Percentiles rank a stretch among this genome's conserved stretches.
These are phyloP conservation scores for Kodamaea arcana DNA, from an alignment of 1,139 yeast genomes.

Conservation along the genomic window DNA sequence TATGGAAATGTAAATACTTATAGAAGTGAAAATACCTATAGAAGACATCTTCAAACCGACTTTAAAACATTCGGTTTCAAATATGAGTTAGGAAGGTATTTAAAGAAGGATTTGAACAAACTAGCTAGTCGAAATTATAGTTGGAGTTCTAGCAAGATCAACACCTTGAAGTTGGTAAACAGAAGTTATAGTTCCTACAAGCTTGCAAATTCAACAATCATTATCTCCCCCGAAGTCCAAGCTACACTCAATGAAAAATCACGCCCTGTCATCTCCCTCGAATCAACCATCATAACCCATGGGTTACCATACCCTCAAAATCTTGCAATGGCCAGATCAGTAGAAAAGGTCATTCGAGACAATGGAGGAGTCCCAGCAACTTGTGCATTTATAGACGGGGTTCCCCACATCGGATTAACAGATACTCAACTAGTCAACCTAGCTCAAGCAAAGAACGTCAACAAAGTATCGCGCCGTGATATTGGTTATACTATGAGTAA, in stretches of 20 bases:
- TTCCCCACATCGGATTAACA: slow-evolving; percentile 64
- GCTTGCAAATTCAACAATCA: no score
- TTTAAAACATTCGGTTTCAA: no score
- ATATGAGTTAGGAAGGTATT: no score
- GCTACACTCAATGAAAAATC: slow-evolving; percentile 51
- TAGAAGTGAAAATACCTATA: no score
- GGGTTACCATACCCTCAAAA: slow-evolving; percentile 84
- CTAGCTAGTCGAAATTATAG: no score
- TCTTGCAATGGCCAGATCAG: slow-evolving; percentile 64
- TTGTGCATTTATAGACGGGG: slow-evolving; percentile 70
- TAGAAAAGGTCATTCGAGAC: slow-evolving; percentile 57
- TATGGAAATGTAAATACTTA: no score
- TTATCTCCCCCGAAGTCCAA: slow-evolving; percentile 52
- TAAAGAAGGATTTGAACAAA: no score
- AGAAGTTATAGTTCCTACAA: no score
- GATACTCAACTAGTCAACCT: slow-evolving; percentile 45
- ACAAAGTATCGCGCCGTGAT: slow-evolving; percentile 79
- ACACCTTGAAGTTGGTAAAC: no score
- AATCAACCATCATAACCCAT: slow-evolving; percentile 85
- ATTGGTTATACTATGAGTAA: slow-evolving; percentile 69
- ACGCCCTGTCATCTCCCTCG: slow-evolving; percentile 72
- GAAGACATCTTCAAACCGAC: no score
- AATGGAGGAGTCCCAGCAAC: slow-evolving; percentile 84
- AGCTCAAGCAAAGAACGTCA: slow-evolving; percentile 40
- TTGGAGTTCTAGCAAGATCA: no score